A percentile compares a stretch with the other conserved stretches of the same genome.
phyloP scores from a whole-genome alignment of 1,284 basidiomycete genomes.

The Bondarzewia mesenterica region DNA sequence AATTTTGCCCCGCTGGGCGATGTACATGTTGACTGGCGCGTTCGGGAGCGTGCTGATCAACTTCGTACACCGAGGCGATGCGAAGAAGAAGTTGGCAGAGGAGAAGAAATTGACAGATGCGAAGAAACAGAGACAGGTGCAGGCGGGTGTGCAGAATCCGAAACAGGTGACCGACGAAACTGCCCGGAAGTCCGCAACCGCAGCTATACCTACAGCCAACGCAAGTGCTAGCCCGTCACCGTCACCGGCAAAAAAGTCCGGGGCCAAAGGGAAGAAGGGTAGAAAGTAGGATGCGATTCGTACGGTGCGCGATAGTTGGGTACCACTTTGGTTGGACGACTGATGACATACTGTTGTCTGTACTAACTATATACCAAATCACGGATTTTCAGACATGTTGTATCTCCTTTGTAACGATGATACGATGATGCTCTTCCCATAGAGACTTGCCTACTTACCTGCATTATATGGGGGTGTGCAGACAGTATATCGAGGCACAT shows the following conservation, averaged over 20 bases:
- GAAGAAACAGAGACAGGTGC: background rate
- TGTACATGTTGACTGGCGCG: conserved; percentile 49
- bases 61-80: conserved; percentile 36
- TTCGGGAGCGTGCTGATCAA: conserved; percentile 52
- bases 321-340: background rate
- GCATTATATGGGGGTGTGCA: too few species aligned
- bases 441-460: too few species aligned
- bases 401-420: too few species aligned
- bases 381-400: background rate
- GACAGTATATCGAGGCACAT: too few species aligned
- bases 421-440: too few species aligned
- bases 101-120: conserved; percentile 1
- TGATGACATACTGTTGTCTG: background rate
- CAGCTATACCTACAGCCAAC: background rate
- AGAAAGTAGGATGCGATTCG: background rate
- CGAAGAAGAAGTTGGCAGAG: conserved; percentile 4
- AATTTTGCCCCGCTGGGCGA: conserved; percentile 48
- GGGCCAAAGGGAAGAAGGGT: background rate
- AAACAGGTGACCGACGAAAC: background rate
- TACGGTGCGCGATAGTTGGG: too few species aligned
- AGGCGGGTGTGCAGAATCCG: background rate
- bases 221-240: background rate
- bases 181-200: background rate
- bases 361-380: background rate
- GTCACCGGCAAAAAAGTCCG: background rate